Evolutionary conservation across 192 early-diverging fungal species (phyloP), one percentile per base, ranked within the genome.

Genomic region (Endogone sp.): DNA sequence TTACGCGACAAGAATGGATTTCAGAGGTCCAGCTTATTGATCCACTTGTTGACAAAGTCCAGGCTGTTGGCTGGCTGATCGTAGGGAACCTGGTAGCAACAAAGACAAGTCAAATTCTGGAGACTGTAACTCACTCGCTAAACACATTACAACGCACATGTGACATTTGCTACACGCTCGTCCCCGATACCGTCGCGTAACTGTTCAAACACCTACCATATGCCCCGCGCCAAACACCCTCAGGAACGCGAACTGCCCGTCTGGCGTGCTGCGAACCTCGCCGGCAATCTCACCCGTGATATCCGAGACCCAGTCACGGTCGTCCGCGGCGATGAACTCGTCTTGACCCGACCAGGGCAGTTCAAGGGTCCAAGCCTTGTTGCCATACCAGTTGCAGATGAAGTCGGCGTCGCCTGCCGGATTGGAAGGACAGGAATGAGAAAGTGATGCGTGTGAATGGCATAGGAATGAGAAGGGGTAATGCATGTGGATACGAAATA

Each of bases 301-400:
- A 6, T 86, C 89, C n/a, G 86, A 84, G 29, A 77, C 66, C 95
- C 95, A 99, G 11, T 77, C 74, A 29, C 71, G 68, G 72, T 95
- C 94, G 29, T 84, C 67, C 55, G 89, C 90, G 29, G 74, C 72
- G 37, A 83, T 76, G 82, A 94, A 94, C 24, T 82, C 89, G 2
- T 79, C 65, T 75, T 88, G 80, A 32, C 94, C 92, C 60, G 76
- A 75, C 97, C 97, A 99, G 37, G 90, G 85, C 22, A 99, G 79
- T 31, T 87, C 91, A 49, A 91, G 71, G 4, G 93, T 84, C 96
- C 96, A 98, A 1, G 92, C 93, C 85, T 95, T 94, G 87, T 97
- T 98, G 64, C 93, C 77, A 69, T 74, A 74, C 72, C 73, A 79
- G 55, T 79, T 79, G 55, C 77, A 79, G 29, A 79, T 74, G 49